Base-by-base conservation (phyloP, 805 yeast species). In the Hermanozyma aechmeae region DNA sequence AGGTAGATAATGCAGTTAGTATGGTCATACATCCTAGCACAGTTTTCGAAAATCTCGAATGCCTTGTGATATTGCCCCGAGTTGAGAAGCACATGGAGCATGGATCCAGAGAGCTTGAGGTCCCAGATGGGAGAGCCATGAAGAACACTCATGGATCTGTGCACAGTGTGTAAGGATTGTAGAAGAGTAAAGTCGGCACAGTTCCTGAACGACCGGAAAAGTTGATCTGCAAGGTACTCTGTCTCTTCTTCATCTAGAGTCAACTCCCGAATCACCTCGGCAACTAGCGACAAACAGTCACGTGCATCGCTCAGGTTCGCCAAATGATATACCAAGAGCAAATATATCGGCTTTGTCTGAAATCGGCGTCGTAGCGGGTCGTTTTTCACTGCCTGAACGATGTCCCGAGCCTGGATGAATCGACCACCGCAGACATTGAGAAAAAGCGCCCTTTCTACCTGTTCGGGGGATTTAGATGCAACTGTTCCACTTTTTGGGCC, bases 51-150 rank as follows among this genome's bases (percentile, higher is more conserved):
- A 13, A 29, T 6, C 13, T 43, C 50, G 8, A 41, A 14, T 1
- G 61, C 61, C 13, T 31, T 24, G n/a, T 42, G 30, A 13, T 35
- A 31, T 31, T 56, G 60, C 14, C 37, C 38, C 1, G 48, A 30
- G 26, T 51, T 52, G 8, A 53, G 16, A 8, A 52, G 42, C 1
- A 45, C 34, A 25, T 42, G 37, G 18, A 56, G 18, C 17, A 40
- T 43, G 4, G 54, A 45, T 2, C 43, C 35, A 22, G 48, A 43
- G 34, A 54, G 56, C 17, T 32, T 16, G 4, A 36, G 4, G 9
- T 42, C 48, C 9, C 42, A 16, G 4, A 25, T 24, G 7, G 33
- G 25, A 6, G 10, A 26, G n/a, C 30, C 31, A 1, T 26, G 19
- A 11, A 27, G 24, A 8, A 18, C 27, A 11, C 45, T 29, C 26